Evolutionary conservation across 495 filamentous ascomycete genomes (phyloP).

Genomic region (Trichoderma asperelloides): DNA sequence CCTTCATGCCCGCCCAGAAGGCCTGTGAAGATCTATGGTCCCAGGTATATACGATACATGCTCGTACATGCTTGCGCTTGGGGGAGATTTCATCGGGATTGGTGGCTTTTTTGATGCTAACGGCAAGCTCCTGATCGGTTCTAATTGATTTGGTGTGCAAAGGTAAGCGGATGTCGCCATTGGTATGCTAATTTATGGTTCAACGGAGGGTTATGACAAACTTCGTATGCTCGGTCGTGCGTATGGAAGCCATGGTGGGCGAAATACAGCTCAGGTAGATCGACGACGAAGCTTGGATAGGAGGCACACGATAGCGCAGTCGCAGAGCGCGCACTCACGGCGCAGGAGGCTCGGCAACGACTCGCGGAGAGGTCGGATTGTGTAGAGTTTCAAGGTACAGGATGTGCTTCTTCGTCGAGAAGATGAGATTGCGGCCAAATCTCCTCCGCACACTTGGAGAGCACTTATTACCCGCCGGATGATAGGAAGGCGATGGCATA

Average conservation of each 20-base stretch:
- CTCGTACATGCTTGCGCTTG: constrained; percentile 97
- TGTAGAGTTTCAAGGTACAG: background rate
- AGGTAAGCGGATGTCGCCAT: constrained; percentile 2
- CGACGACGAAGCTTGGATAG: constrained; percentile 3
- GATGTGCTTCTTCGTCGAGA: background rate
- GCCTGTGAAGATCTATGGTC: constrained; percentile 94
- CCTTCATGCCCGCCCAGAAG: constrained; percentile 99
- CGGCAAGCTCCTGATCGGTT: constrained; percentile 85
- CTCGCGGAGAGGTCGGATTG: background rate
- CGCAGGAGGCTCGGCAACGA: background rate
- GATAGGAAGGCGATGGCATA: background rate
- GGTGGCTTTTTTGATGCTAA: constrained; percentile 95
- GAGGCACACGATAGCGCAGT: background rate
- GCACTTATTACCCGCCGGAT: background rate
- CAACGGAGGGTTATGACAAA: background rate
- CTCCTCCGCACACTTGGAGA: background rate
- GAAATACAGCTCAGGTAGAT: background rate
- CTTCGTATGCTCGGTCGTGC: constrained; percentile 8
- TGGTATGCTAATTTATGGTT: background rate
- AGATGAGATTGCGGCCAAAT: background rate
- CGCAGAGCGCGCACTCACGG: background rate
- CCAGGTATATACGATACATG: constrained; percentile 98
- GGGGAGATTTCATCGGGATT: constrained; percentile 92
- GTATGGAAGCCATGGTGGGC: constrained; percentile 11
- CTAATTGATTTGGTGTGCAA: constrained; percentile 31